Evolutionary conservation across 2,329 filamentous ascomycete genomes (phyloP).

Genomic region (Phoma sp.): DNA sequence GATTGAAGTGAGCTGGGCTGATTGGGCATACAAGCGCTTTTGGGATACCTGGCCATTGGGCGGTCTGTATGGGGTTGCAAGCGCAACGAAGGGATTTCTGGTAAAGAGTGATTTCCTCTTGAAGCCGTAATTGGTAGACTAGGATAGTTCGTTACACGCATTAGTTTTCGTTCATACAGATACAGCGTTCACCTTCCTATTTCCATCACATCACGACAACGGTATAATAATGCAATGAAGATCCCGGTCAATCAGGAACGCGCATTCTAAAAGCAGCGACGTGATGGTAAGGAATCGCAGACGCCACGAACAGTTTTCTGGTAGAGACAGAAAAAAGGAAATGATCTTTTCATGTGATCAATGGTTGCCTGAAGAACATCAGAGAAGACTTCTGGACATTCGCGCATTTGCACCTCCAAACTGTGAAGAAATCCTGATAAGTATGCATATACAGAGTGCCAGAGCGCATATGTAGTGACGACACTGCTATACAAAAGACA

Average conservation of each 20-base stretch:
- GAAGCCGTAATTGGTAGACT: slow-evolving; percentile 27
- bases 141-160: too few species aligned
- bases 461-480: too few species aligned
- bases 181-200: background rate
- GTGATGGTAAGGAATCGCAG: background rate
- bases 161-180: background rate
- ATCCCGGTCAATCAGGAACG: background rate
- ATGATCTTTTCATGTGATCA: background rate
- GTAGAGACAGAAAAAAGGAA: background rate
- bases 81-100: slow-evolving; percentile 42
- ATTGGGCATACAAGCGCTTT: slow-evolving; percentile 33
- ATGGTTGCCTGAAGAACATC: background rate
- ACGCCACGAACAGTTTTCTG: background rate
- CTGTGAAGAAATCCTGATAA: too few species aligned
- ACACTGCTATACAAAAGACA: too few species aligned
- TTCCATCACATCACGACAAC: background rate
- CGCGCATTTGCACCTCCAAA: too few species aligned
- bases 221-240: slow-evolving; percentile 5
- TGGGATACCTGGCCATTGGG: slow-evolving; percentile 48
- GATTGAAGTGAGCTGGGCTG: slow-evolving; percentile 31
- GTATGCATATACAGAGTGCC: too few species aligned
- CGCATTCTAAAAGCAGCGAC: background rate
- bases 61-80: slow-evolving; percentile 49
- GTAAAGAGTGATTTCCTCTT: slow-evolving; percentile 43
- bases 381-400: too few species aligned